Percentiles rank a stretch among this genome's conserved stretches.
Evolutionary conservation across 805 yeast species (phyloP).

Genomic region (Scheffersomyces ergatensis): DNA sequence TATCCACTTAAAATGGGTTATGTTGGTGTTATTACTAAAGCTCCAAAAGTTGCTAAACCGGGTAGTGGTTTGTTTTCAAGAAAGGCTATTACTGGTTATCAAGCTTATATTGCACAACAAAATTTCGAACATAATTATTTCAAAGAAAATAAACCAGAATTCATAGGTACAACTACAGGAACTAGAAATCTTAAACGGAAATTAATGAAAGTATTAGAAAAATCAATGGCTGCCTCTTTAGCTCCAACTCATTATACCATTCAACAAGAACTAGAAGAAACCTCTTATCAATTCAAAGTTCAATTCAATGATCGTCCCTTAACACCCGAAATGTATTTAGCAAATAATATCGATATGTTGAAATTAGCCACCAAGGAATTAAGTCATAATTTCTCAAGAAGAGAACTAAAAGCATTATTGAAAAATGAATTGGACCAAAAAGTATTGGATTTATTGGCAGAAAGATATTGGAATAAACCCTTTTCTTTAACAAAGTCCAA

Average conservation of each 20-base stretch:
- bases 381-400: constrained; percentile 76
- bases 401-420: constrained; percentile 73
- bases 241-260: constrained; percentile 85
- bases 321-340: constrained; percentile 92
- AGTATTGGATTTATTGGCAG: constrained; percentile 82
- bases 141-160: constrained; percentile 57
- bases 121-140: constrained; percentile 58
- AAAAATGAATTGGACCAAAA: constrained; percentile 86
- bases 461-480: constrained; percentile 87
- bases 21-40: constrained; percentile 93
- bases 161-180: constrained; percentile 67
- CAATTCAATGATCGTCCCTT: constrained; percentile 93
- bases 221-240: constrained; percentile 84
- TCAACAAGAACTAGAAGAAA: constrained; percentile 89
- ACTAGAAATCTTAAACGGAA: constrained; percentile 74
- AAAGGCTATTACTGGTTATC: constrained; percentile 46
- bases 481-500: constrained; percentile 14
- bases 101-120: constrained; percentile 66
- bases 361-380: constrained; percentile 86
- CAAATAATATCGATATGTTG: constrained; percentile 84
- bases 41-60: constrained; percentile 46
- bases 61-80: constrained; percentile 44
- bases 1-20: constrained; percentile 96
- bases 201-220: constrained; percentile 82
- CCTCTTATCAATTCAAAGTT: constrained; percentile 89